Evolutionary conservation across 805 yeast species (phyloP).

Genomic region (Candida silvicultrix): DNA sequence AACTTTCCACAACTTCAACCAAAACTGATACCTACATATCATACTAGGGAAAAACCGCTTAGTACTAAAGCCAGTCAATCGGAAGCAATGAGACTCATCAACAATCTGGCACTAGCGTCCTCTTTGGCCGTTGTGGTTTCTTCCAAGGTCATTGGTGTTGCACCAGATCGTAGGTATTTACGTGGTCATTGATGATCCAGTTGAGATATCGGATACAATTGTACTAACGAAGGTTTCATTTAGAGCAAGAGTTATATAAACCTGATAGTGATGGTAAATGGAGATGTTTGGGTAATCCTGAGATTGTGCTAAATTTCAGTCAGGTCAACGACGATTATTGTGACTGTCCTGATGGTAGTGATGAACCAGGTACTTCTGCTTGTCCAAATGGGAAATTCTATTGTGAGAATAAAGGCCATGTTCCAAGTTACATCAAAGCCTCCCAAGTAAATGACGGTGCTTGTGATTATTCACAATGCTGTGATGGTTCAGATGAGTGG

Average conservation of each 20-base stretch:
- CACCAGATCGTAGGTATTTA: slow-evolving; percentile 13
- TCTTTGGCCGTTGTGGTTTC: slow-evolving; percentile 4
- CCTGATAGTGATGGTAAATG: slow-evolving; percentile 52
- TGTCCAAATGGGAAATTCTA: slow-evolving; percentile 55
- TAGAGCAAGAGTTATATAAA: slow-evolving; percentile 35
- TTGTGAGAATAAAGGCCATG: slow-evolving; percentile 72
- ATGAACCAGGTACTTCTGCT: slow-evolving; percentile 93
- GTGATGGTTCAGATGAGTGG: slow-evolving; percentile 91
- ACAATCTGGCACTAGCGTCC: slow-evolving; percentile 15
- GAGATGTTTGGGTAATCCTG: slow-evolving; percentile 65
- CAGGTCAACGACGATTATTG: slow-evolving; percentile 86
- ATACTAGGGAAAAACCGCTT: too few relatives aligned
- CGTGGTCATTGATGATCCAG: background rate
- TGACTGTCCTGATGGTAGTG: slow-evolving; percentile 97
- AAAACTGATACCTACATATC: too few relatives aligned
- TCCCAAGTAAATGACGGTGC: slow-evolving; percentile 80
- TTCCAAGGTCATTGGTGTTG: slow-evolving; percentile 11
- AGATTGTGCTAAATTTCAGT: slow-evolving; percentile 48
- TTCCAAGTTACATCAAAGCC: slow-evolving; percentile 55
- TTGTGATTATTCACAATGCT: slow-evolving; percentile 84
- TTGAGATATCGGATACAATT: background rate
- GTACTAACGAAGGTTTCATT: background rate
- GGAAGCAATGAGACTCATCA: background rate
- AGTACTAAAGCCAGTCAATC: too few relatives aligned
- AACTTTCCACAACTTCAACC: too few relatives aligned